Evolutionary conservation across 2,329 filamentous ascomycete genomes (phyloP), one percentile per base, ranked within the genome.

Genomic region (Hirsutella minnesotensis): DNA sequence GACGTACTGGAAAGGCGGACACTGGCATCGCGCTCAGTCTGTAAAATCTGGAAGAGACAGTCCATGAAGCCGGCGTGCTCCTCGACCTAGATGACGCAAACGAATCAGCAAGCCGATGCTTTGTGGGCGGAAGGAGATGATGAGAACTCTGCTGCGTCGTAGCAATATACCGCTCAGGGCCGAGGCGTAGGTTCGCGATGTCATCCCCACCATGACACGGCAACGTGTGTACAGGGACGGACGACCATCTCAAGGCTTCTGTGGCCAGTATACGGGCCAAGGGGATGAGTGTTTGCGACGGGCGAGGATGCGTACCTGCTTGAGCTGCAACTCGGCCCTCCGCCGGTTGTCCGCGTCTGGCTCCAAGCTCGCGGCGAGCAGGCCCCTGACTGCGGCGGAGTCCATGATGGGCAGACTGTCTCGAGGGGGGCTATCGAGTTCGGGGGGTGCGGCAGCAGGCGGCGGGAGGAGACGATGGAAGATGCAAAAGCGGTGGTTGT

Each of bases 21-120:
- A 49, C 82, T 82, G 56, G 79, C 73, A 54, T 94, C 85, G 66
- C 89, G 84, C 67, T 98, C 92, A 48, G 77, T 76, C 67, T 94
- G 83, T 54, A 96, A 72, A 57, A 98, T 88, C 61, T 94, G 86
- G 56, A 95, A 73, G 49, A 96, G 79, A 54, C 86, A 86, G 64
- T 92, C 86, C 60, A 86, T 83, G 65, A 98, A 96, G 51, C 89
- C 89, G 47, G 84, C 73, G 64, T 89, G 82, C 54, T 86, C 81
- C 70, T 96, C 90, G 61, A 92, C 87, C 88, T 95, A 60, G 33
- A 33, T 38, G 10, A 9, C 19, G 19, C 19, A 13, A 9, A 13
- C 18, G 36, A 20, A 29, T 36, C 31, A 44, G n/a, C 20, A 13
- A 2, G 3, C n/a, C 15, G 34, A 19, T 30, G 33, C n/a, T n/a